phyloP scores from a whole-genome alignment of 495 filamentous ascomycete species.

The Opeltia flavorubescens region DNA sequence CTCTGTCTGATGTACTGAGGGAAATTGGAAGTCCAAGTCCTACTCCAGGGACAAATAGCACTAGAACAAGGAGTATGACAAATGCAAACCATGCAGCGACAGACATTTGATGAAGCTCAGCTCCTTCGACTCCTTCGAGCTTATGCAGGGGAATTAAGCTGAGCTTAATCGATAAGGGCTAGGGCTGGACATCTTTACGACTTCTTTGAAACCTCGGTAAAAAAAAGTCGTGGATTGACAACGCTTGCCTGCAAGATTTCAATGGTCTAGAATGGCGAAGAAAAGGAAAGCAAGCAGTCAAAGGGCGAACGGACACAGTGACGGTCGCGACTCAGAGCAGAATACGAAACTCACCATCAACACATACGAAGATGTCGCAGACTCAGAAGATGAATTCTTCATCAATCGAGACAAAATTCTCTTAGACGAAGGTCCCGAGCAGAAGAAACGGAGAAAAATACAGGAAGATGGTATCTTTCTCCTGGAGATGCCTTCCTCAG shows the following conservation, averaged over 20 bases:
- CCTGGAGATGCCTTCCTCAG: not conserved
- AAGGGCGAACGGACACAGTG: conserved; percentile 16
- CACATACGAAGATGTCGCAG: conserved; percentile 35
- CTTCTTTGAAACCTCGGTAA: not conserved
- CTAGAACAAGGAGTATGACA: not conserved
- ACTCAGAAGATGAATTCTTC: conserved; percentile 87
- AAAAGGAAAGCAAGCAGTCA: conserved; percentile 60
- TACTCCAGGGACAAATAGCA: not conserved
- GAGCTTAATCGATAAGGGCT: conserved; percentile 10
- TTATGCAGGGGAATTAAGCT: too few species aligned
- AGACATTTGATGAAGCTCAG: conserved; percentile 15
- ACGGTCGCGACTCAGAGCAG: conserved; percentile 35
- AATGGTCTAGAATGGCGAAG: conserved; percentile 47
- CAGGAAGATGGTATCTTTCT: conserved; percentile 42
- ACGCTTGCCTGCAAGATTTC: not conserved
- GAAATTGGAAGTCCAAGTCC: not conserved
- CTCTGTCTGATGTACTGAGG: not conserved
- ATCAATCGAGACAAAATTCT: conserved; percentile 70
- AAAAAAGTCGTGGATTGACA: not conserved
- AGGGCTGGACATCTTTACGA: conserved; percentile 25
- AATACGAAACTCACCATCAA: conserved; percentile 43
- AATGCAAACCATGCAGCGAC: not conserved
- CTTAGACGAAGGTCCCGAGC: conserved; percentile 63
- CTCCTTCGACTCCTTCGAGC: not conserved
- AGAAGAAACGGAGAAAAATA: conserved; percentile 57